Conservation (phyloP, 768 basidiomycete genomes). For the Collybiopsis confluens region DNA sequence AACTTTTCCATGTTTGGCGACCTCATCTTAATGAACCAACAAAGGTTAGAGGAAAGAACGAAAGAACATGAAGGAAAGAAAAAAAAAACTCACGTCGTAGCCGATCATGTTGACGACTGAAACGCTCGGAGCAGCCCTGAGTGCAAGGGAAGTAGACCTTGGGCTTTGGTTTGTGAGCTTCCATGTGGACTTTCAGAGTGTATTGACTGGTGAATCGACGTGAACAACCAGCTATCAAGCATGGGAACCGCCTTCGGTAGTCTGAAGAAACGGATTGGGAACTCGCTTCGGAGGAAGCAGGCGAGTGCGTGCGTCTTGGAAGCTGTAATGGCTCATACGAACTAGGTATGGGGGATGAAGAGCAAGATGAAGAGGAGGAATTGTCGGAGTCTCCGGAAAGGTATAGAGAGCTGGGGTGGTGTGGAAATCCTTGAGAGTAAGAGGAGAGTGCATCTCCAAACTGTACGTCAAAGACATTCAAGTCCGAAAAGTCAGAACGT, state of each 20-base stretch:
- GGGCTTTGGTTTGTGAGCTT: constrained; percentile 50
- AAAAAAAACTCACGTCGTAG: constrained; percentile 24
- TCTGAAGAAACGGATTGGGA: not conserved
- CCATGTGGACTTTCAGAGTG: constrained; percentile 51
- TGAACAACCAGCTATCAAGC: constrained; percentile 41
- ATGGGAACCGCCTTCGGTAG: constrained; percentile 37
- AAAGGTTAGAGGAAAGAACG: no score
- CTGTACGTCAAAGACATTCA: constrained; percentile 1
- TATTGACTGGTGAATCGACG: constrained; percentile 51
- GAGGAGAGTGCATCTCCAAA: not conserved
- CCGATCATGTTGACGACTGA: constrained; percentile 53
- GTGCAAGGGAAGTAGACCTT: constrained; percentile 43
- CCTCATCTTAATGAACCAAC: constrained; percentile 49
- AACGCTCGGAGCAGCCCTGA: constrained; percentile 47
- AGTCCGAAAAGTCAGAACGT: not conserved
- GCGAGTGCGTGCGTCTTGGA: not conserved
- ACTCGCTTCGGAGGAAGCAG: not conserved
- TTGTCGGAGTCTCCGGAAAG: not conserved
- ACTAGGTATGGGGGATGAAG: not conserved
- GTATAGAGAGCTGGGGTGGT: no score
- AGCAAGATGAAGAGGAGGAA: not conserved
- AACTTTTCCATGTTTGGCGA: constrained; percentile 51
- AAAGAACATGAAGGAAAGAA: no score
- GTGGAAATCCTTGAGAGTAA: not conserved
- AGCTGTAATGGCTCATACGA: not conserved